phyloP scores from a whole-genome alignment of 2,329 filamentous ascomycete species.

The Coniochaeta hoffmannii region DNA sequence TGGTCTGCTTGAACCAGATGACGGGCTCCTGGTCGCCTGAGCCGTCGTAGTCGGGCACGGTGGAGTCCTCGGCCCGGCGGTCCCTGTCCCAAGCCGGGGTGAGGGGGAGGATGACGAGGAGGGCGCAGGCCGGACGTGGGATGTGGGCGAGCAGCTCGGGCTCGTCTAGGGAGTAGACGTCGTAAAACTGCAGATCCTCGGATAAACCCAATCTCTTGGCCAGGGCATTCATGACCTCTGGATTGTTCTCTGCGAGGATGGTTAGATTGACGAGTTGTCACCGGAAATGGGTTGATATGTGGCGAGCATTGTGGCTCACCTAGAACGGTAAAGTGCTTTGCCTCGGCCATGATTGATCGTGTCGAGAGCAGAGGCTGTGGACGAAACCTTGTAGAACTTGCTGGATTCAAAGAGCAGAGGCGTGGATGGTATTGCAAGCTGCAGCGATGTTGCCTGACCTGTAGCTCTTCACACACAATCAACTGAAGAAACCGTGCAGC shows the following conservation, averaged over 20 bases:
- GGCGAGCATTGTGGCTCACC: slow-evolving; percentile 5
- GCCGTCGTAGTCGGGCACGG: slow-evolving; percentile 37
- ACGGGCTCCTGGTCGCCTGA: slow-evolving; percentile 45
- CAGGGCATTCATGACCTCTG: slow-evolving; percentile 69
- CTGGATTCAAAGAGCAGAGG: no score
- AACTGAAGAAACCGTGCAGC: no score
- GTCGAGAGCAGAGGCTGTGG: background rate
- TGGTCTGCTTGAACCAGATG: slow-evolving; percentile 81
- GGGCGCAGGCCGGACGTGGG: slow-evolving; percentile 67
- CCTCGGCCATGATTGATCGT: slow-evolving; percentile 5
- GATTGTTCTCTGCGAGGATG: slow-evolving; percentile 49
- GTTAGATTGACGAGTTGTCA: background rate
- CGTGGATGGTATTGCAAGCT: no score
- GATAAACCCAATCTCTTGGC: slow-evolving; percentile 67
- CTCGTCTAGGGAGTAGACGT: slow-evolving; percentile 76
- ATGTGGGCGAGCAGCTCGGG: slow-evolving; percentile 67
- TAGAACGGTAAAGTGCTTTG: slow-evolving; percentile 9
- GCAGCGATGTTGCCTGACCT: no score
- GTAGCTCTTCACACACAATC: no score
- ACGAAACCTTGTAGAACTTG: no score
- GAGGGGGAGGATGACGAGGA: slow-evolving; percentile 74
- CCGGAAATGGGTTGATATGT: background rate
- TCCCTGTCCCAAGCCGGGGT: slow-evolving; percentile 29
- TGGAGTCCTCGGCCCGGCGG: slow-evolving; percentile 48
- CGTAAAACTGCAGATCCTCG: slow-evolving; percentile 62